These are phyloP conservation scores for Rubus parviflorus DNA, from an alignment of 306 rosid species.

Conservation along the genomic window DNA sequence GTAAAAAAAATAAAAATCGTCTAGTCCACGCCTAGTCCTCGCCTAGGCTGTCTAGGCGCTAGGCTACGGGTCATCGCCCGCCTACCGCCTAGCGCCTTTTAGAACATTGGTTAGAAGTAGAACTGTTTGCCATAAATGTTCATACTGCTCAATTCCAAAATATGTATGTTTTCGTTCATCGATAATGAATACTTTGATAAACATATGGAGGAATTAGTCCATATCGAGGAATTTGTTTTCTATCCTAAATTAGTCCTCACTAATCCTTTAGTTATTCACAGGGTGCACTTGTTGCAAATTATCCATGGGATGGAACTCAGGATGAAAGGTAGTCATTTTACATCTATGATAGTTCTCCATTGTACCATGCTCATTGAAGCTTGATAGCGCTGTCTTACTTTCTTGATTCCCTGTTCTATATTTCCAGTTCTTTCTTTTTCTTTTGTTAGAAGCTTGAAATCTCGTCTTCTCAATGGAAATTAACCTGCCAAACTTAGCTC, in stretches of 20 bases:
- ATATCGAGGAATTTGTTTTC: too few species aligned
- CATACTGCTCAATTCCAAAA: conserved; percentile 15
- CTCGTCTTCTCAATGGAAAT: background rate
- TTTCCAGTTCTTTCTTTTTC: conserved; percentile 1
- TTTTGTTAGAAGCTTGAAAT: conserved; percentile 3
- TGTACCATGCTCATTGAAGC: background rate
- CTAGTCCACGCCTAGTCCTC: too few species aligned
- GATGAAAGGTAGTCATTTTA: conserved; percentile 62
- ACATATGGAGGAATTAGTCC: conserved; percentile 15
- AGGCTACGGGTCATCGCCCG: background rate
- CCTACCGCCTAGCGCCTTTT: conserved; percentile 7
- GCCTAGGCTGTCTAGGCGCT: rapidly evolving
- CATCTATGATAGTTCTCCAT: background rate
- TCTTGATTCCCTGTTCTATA: background rate
- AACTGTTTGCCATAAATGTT: background rate
- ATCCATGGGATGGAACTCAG: conserved; percentile 91
- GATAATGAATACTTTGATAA: conserved; percentile 10
- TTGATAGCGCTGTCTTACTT: background rate
- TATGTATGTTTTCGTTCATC: conserved; percentile 2
- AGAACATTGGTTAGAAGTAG: conserved; percentile 12
- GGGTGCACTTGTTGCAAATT: conserved; percentile 99
- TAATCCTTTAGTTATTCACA: conserved; percentile 30
- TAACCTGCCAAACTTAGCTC: conserved; percentile 13
- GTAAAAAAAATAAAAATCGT: too few species aligned
- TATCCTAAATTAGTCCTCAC: conserved; percentile 5